Percentiles rank a stretch among this genome's conserved stretches.
Conservation (phyloP, 2,329 filamentous ascomycete genomes). For the Fusarium solani-melongenae region DNA sequence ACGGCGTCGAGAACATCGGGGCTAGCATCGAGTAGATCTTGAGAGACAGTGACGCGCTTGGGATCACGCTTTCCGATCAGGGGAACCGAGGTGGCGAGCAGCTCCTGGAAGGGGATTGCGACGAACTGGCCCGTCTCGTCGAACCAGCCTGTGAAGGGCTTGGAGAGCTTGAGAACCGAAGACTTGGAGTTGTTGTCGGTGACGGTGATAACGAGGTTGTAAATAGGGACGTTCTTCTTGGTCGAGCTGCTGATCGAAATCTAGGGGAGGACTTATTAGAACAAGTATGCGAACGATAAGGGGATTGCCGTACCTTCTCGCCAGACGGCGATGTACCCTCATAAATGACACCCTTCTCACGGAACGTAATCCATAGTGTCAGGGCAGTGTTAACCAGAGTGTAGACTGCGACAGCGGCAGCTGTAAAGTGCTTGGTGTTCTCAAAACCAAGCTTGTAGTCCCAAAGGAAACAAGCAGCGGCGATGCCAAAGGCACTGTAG, state of each 20-base stretch:
- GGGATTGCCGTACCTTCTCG: constrained; percentile 69
- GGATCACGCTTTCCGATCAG: constrained; percentile 74
- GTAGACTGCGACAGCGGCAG: constrained; percentile 82
- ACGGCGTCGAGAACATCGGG: constrained; percentile 63
- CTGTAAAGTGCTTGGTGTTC: constrained; percentile 82
- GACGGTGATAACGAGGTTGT: constrained; percentile 77
- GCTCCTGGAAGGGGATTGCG: constrained; percentile 79
- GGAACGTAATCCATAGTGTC: constrained; percentile 84
- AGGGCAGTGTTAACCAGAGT: constrained; percentile 80
- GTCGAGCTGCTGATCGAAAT: constrained; percentile 78
- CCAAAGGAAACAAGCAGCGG: constrained; percentile 86
- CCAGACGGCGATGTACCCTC: constrained; percentile 75
- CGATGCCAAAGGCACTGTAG: constrained; percentile 82
- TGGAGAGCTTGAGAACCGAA: constrained; percentile 65
- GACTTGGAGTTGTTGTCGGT: constrained; percentile 52
- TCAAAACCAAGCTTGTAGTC: constrained; percentile 95
- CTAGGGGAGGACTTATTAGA: constrained; percentile 55
- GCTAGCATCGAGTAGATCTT: constrained; percentile 53
- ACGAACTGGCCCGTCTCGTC: constrained; percentile 79
- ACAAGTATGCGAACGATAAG: neutral
- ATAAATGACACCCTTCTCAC: constrained; percentile 87
- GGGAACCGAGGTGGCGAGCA: constrained; percentile 76
- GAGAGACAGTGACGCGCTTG: constrained; percentile 59
- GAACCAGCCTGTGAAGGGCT: constrained; percentile 81
- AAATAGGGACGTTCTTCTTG: constrained; percentile 84